A percentile compares a stretch with the other conserved stretches of the same genome.
Conservation (phyloP, 139 green algal species). For the Tetraselmis striata region DNA sequence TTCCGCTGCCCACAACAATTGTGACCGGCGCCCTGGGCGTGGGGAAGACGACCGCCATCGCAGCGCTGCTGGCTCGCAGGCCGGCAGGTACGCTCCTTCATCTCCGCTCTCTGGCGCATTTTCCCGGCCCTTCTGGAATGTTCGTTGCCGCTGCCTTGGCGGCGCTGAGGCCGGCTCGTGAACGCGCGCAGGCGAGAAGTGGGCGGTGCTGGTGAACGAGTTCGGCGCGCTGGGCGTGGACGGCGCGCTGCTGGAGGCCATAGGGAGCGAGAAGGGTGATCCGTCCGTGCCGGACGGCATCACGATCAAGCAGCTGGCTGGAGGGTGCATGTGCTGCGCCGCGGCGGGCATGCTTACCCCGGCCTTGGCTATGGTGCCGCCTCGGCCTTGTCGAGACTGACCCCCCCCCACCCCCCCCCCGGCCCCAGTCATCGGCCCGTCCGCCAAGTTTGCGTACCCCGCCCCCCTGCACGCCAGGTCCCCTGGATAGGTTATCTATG, state of each 20-base stretch:
- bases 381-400: no score
- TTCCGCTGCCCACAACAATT: slow-evolving; percentile 33
- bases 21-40: slow-evolving; percentile 48
- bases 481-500: no score
- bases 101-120: no score
- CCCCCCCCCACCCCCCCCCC: no score
- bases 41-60: slow-evolving; percentile 59
- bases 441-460: no score
- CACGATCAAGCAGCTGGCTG: slow-evolving; percentile 48
- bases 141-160: no score
- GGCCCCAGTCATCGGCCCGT: no score
- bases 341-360: slow-evolving; percentile 38
- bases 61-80: slow-evolving; percentile 25
- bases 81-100: slow-evolving; percentile 15
- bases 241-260: slow-evolving; percentile 36
- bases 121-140: no score
- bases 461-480: no score
- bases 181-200: slow-evolving; percentile 35
- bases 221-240: slow-evolving; percentile 60
- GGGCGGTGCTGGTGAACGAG: slow-evolving; percentile 65
- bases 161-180: no score
- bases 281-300: background rate
- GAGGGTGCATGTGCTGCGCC: slow-evolving; percentile 68
- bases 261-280: background rate
- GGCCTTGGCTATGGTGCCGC: slow-evolving; percentile 27